Base-by-base conservation (phyloP, 371 early-diverging fungal genomes). In the Synchytrium microbalum region DNA sequence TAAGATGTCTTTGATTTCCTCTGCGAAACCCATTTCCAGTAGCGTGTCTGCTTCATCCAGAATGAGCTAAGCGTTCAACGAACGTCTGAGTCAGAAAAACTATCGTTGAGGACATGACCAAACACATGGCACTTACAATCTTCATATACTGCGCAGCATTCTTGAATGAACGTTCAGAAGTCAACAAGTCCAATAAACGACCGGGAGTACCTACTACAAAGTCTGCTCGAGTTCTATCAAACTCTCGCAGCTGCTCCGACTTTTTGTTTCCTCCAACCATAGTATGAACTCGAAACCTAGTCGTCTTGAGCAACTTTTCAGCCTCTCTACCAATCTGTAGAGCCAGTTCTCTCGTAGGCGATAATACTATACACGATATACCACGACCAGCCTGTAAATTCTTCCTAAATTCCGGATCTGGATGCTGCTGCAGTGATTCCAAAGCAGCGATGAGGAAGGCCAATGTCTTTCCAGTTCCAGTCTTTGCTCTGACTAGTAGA, bases 11-110 rank as follows among this genome's bases (percentile, higher is more conserved):
- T 90, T 84, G 52, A 99, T 83, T 70, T 94, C 95, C 2, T 86
- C 83, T 70, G 89, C 89, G 88, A 99, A 99, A 27, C 99, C 99
- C 92, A 94, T 91, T 64, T 98, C 96, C 61, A 99, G 78, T 72
- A 99, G 82, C 72, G 92, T 87, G 76, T 99, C 99, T 14, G 98
- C 98, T 79, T 99, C 99, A 75, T 99, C 99, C 70, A 98, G 79
- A 53, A 99, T 87, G 59, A 99, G 77, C 76, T 85, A 80, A n/a
- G 66, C 63, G 16, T 69, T 71, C 54, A 77, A 66, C 19, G 66
- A 63, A 29, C 81, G 58, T 38, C 5, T 38, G 46, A 10, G 46
- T 10, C 10, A 38, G 46, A 19, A 10, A 19, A 38, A 19, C 19
- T 10, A 5, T 10, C 46, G 19, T 38, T 5, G 19, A 38, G 46